Base-by-base conservation (phyloP, 805 yeast genomes). In the Hemisphaericaspora nanyangensis region DNA sequence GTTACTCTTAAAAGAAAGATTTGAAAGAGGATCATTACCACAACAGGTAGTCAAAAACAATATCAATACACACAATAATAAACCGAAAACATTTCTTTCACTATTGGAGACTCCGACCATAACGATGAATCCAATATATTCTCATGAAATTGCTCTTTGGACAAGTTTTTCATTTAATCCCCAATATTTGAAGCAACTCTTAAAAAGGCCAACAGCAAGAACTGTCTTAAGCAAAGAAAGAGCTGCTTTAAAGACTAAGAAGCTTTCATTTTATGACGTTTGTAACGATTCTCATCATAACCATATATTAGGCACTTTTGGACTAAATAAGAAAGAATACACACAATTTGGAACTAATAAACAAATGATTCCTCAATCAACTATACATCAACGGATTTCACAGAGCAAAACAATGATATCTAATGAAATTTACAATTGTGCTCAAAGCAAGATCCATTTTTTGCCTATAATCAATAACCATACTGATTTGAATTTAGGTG, bases 401-500 rank as follows among this genome's bases (percentile, higher is more conserved):
- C 43, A 34, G 32, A 37, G 41, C 26, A 48, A 43, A 17, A 40
- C 43, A 12, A 34, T 48, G 6, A 35, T 61, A 7, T 34, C 51
- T 2, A 41, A 44, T 15, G 57, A 53, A 8, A 36, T 54, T 2
- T 52, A 43, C 29, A 45, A 49, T 26, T 61, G 68, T 40, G 41
- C 52, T 7, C 49, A 48, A 22, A 33, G 25, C 6, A 63, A 56
- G 34, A 51, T 51, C 13, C 70, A 64, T 43, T 56, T 40, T 37
- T 43, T 64, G 16, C 66, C 68, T 2, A 47, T 61, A 5, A 41
- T 55, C 17, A 54, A 51, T 38, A 48, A 57, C 12, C 80, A 77
- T 40, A 88, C 96, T 0, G 97, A 91, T 51, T 39, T 63, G 2
- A 62, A 71, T 13, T 57, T 87, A 6, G 97, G 96, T 1, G 97